A percentile compares a stretch with the other conserved stretches of the same genome.
Evolutionary conservation across 1,284 basidiomycete genomes (phyloP).

Genomic region (Leucocoprinus gongylophorus): DNA sequence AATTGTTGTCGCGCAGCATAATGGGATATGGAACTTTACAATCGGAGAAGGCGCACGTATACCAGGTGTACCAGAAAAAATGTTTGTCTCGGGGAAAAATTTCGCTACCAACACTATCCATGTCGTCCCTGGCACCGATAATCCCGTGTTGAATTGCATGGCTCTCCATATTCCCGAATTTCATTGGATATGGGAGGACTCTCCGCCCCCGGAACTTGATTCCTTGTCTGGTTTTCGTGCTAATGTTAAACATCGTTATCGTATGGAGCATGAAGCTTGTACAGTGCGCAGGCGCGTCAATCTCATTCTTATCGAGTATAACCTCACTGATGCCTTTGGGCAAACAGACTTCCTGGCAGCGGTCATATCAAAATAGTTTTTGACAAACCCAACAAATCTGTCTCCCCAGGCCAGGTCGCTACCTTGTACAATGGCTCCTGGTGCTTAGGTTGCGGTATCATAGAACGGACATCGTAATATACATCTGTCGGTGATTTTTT

Average conservation of each 20-base stretch:
- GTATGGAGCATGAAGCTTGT: constrained; percentile 54
- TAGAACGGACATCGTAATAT: constrained; percentile 27
- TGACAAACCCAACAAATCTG: constrained; percentile 54
- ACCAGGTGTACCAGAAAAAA: constrained; percentile 50
- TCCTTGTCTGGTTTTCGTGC: constrained; percentile 39
- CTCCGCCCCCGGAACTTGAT: constrained; percentile 43
- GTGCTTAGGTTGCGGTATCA: constrained; percentile 82
- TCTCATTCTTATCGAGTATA: background rate
- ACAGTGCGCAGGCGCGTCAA: constrained; percentile 32
- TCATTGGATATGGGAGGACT: constrained; percentile 70
- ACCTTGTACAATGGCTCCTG: constrained; percentile 68
- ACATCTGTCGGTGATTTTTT: background rate
- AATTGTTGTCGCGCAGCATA: constrained; percentile 53
- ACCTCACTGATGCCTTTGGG: constrained; percentile 2
- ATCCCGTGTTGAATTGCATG: constrained; percentile 11
- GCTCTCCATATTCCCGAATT: constrained; percentile 47
- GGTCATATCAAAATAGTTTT: constrained; percentile 41
- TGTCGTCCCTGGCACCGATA: constrained; percentile 68
- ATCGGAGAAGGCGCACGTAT: constrained; percentile 72
- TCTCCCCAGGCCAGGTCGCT: constrained; percentile 78
- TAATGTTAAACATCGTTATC: constrained; percentile 66
- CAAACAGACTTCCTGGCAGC: constrained; percentile 18
- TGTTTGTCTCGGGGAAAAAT: constrained; percentile 79
- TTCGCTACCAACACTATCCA: constrained; percentile 53
- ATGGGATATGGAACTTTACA: constrained; percentile 84